Conservation (phyloP, 768 basidiomycete genomes). For the Lyophyllum shimeji region DNA sequence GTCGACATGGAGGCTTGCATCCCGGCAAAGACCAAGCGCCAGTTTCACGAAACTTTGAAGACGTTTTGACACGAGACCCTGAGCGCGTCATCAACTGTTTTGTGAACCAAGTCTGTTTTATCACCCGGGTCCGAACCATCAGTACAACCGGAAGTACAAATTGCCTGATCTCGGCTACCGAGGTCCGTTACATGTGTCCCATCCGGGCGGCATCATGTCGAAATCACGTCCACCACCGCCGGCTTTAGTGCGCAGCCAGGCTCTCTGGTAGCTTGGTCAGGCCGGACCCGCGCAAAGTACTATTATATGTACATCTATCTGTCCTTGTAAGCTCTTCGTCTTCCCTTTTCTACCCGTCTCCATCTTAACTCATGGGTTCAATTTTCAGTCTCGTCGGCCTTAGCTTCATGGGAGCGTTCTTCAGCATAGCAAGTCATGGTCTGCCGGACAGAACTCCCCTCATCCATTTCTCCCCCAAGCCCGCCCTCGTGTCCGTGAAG, state of each 20-base stretch:
- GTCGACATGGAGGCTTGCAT: too few relatives aligned
- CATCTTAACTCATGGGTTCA: slow-evolving; percentile 22
- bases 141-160: too few relatives aligned
- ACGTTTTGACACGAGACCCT: too few relatives aligned
- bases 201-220: not conserved
- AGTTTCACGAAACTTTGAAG: too few relatives aligned
- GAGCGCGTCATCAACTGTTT: too few relatives aligned
- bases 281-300: slow-evolving; percentile 15
- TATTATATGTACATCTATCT: slow-evolving; percentile 1
- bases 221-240: not conserved
- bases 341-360: not conserved
- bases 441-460: slow-evolving; percentile 23
- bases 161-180: not conserved
- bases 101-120: too few relatives aligned
- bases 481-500: slow-evolving; percentile 34
- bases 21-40: too few relatives aligned
- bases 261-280: not conserved
- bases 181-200: not conserved
- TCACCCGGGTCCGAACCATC: too few relatives aligned
- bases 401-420: slow-evolving; percentile 34
- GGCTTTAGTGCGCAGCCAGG: slow-evolving; percentile 8
- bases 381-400: slow-evolving; percentile 29
- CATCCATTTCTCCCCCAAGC: slow-evolving; percentile 40
- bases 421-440: slow-evolving; percentile 19
- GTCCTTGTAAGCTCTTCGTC: slow-evolving; percentile 2